A percentile compares a stretch with the other conserved stretches of the same genome.
phyloP scores from a whole-genome alignment of 345 rosid species.

The Eucalyptus cloeziana region DNA sequence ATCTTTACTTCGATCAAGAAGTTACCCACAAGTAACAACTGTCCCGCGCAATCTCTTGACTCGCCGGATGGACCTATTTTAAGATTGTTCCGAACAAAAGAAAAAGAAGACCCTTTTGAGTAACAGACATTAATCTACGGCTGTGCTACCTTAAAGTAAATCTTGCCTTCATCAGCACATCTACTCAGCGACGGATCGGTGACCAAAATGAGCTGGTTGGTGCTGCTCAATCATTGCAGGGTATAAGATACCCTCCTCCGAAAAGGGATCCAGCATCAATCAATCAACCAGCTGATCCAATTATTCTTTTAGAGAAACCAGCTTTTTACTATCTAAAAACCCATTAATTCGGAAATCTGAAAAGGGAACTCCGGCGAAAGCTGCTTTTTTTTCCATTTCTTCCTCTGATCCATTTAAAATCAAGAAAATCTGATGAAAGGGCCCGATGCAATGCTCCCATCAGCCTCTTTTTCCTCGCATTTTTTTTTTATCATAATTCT shows the following conservation, averaged over 20 bases:
- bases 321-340: neutral
- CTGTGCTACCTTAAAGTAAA: neutral
- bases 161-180: neutral
- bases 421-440: neutral
- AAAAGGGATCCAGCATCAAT: neutral
- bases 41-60: neutral
- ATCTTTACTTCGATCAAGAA: neutral
- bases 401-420: neutral
- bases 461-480: neutral
- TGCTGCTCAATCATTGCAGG: neutral
- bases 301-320: neutral
- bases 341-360: neutral
- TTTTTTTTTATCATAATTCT: neutral
- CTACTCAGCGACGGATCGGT: neutral
- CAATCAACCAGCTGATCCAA: neutral
- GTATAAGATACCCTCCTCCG: neutral
- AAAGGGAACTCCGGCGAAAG: neutral
- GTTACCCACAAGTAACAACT: neutral
- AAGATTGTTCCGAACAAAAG: neutral
- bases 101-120: neutral
- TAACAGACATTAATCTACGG: neutral
- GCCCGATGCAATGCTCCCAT: fast-evolving
- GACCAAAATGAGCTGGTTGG: neutral
- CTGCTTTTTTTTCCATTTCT: neutral
- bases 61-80: neutral